Base-by-base conservation (phyloP, 306 rosid genomes). In the Vigna reflexopilosa region DNA sequence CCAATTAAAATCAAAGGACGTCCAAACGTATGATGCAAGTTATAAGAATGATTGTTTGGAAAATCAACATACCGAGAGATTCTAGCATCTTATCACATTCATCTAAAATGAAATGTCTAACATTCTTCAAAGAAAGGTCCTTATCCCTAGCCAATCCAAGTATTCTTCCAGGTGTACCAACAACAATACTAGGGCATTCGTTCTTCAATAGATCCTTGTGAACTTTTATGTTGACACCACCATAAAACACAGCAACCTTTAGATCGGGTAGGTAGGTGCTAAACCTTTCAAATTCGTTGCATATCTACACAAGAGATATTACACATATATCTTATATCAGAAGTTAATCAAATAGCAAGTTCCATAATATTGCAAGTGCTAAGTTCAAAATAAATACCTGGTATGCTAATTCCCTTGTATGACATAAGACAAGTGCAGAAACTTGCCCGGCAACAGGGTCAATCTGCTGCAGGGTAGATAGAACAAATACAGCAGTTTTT, bases 31-130 rank as follows among this genome's bases (percentile, higher is more conserved):
- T 2, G 22, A 51, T 51, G 20, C 17, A 49, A 26, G 15, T 30
- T 49, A 49, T 49, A 5, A 44, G n/a, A 20, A 24, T 4, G 14
- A 55, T 69, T 15, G 13, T 67, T 34, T 26, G 15, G 26, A 38
- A 30, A 59, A 72, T 24, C 52, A 62, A 30, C 86, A 77, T 87
- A 95, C 99, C 99, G 16, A 95, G 96, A 36, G 99, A 93, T 85
- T 95, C 99, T 7, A 95, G 97, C 98, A 95, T 93, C 86, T 95
- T 95, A 82, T 95, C 99, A 80, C 99, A 95, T 81, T 95, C 99
- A 68, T 95, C 99, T 52, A 95, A 85, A 67, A 95, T 91, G 64
- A 93, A 95, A 87, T 95, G 99, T 69, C 99, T 81, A 72, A 92
- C 98, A 69, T 95, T 95, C 90, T 91, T 95, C 80, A 95, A 79